Evolutionary conservation across 768 basidiomycete species (phyloP), one percentile per base, ranked within the genome.

Genomic region (Naematelia encephala): DNA sequence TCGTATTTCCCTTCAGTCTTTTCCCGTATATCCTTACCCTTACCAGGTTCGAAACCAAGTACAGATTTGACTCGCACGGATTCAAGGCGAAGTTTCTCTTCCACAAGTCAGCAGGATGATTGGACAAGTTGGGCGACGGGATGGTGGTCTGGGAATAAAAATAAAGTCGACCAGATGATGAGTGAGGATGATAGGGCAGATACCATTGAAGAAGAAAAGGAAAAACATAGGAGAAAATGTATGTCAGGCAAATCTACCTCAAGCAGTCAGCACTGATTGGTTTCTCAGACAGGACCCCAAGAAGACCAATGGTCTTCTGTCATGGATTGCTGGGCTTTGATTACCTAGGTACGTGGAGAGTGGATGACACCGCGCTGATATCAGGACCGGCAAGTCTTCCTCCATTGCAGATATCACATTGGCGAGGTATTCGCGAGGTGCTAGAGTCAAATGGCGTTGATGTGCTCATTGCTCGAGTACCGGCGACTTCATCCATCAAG

Each of bases 391-490:
- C 75, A 3, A 69, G 62, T 57, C 52, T 71, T 13, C 73, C 73
- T 30, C 67, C 70, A 3, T 68, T 97, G 16, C 86, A 92, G 69
- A 90, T 99, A 43, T 82, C 87, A 1, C 92, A 99, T 76, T 99
- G 96, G 96, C 84, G 94, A 34, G 96, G 96, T 5, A 94, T 99
- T 63, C 87, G 88, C 70, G 90, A 97, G 73, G 91, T 89, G 16
- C 81, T 99, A 5, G 87, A 93, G 69, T 83, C 87, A 34, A 91
- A 88, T 71, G 93, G 91, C 16, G 84, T 83, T 12, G 88, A 98
- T 73, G 89, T 97, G 30, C 83, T 98, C 68, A 89, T 97, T 69
- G 91, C 92, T 0, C 85, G 91, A 13, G 93, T 98, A 0, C 93
- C 96, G 0, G 91, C 91, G 0, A 94, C 91, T 1, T 89, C 89